Evolutionary conservation across 352 stramenopile species (phyloP).

Genomic region (Phytophthora pluvialis): DNA sequence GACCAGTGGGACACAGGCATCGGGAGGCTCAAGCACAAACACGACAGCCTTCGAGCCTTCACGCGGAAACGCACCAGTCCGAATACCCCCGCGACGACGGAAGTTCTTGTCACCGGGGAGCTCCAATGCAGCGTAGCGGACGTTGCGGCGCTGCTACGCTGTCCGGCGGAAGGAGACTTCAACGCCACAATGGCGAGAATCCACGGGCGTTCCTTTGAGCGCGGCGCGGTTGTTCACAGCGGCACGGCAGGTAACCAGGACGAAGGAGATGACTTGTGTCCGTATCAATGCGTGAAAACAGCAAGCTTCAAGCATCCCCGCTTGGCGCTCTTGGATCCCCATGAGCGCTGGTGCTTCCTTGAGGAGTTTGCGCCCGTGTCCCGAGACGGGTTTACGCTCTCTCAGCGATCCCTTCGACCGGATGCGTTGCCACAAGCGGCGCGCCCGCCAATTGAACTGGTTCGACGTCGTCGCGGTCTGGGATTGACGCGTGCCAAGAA

Average conservation of each 20-base stretch:
- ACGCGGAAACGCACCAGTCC: conserved; percentile 15
- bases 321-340: conserved; percentile 30
- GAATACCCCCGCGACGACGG: conserved; percentile 1
- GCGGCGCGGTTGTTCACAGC: conserved; percentile 38
- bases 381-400: conserved; percentile 27
- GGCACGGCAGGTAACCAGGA: background rate
- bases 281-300: conserved; percentile 43
- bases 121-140: conserved; percentile 37
- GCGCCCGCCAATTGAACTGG: conserved; percentile 26
- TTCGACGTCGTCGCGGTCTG: conserved; percentile 11
- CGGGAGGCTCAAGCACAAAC: conserved; percentile 1
- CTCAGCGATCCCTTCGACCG: conserved; percentile 34
- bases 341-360: conserved; percentile 42
- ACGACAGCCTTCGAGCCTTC: conserved; percentile 21
- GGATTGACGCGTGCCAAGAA: conserved; percentile 25
- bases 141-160: conserved; percentile 31
- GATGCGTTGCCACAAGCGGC: conserved; percentile 27
- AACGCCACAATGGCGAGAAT: conserved; percentile 34
- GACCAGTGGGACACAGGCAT: conserved; percentile 19
- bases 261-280: background rate
- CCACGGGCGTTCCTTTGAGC: conserved; percentile 39
- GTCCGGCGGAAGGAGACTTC: conserved; percentile 23
- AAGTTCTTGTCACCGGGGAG: conserved; percentile 34
- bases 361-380: conserved; percentile 21
- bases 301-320: conserved; percentile 35